Percentiles rank a stretch among this genome's conserved stretches.
Evolutionary conservation across 768 basidiomycete genomes (phyloP).

Genomic region (Macrolepiota dolichaula): DNA sequence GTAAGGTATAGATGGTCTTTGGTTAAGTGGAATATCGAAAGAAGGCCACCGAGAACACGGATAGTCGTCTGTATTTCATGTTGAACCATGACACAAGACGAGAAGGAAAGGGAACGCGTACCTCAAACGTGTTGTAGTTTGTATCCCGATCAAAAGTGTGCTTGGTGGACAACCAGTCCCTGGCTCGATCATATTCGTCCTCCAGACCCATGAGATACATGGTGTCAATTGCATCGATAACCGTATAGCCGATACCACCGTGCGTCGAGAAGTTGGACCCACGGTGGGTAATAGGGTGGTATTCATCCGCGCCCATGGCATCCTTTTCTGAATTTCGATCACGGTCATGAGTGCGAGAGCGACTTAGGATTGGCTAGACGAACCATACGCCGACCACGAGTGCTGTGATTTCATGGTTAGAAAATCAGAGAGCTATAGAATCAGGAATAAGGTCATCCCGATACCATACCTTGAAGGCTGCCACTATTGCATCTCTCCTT

Average conservation of each 20-base stretch:
- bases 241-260: conserved; percentile 88
- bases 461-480: conserved; percentile 70
- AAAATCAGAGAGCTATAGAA: neutral
- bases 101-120: conserved; percentile 27
- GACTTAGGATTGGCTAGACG: conserved; percentile 14
- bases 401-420: conserved; percentile 43
- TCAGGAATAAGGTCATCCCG: neutral
- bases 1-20: conserved; percentile 71
- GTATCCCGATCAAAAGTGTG: conserved; percentile 80
- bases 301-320: conserved; percentile 92
- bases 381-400: conserved; percentile 87
- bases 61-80: conserved; percentile 74
- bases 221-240: conserved; percentile 86
- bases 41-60: conserved; percentile 85
- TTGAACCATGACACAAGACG: neutral
- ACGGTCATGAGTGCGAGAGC: too few relatives aligned
- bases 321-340: conserved; percentile 61
- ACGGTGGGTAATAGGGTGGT: conserved; percentile 72
- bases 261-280: conserved; percentile 77
- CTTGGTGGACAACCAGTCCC: conserved; percentile 70
- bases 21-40: conserved; percentile 85
- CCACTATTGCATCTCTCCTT: conserved; percentile 69
- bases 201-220: conserved; percentile 84
- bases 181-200: conserved; percentile 76
- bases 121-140: conserved; percentile 88